Percentiles rank a stretch among this genome's conserved stretches.
Conservation (phyloP, 495 filamentous ascomycete genomes). For the Astrothelium macrocarpum region DNA sequence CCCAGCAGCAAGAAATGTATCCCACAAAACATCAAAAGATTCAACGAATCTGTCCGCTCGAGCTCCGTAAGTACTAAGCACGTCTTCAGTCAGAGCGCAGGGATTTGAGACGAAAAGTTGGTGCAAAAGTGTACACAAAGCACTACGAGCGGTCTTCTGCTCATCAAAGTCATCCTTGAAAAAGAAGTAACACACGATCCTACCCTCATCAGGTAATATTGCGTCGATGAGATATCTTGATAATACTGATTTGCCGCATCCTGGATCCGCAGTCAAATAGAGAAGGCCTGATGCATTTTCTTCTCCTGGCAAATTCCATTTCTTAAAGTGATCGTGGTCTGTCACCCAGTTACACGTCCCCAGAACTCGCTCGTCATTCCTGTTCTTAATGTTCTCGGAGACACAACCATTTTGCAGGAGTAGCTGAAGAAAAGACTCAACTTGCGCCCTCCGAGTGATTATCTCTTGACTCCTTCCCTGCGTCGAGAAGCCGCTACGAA, state of each 20-base stretch:
- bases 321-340: neutral
- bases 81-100: conserved; percentile 25
- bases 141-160: conserved; percentile 33
- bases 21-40: conserved; percentile 35
- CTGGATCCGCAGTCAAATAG: conserved; percentile 45
- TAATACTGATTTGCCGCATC: conserved; percentile 48
- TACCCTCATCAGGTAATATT: conserved; percentile 11
- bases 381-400: conserved; percentile 7
- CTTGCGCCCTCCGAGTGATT: neutral
- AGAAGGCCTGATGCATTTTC: conserved; percentile 20
- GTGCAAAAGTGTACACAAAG: conserved; percentile 40
- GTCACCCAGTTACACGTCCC: conserved; percentile 10
- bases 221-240: conserved; percentile 37
- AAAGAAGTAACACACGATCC: conserved; percentile 44
- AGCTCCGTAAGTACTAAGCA: conserved; percentile 9
- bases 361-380: neutral
- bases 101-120: conserved; percentile 36
- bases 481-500: neutral
- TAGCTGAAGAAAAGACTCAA: neutral
- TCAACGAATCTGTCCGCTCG: conserved; percentile 24
- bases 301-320: neutral
- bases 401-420: neutral
- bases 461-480: neutral
- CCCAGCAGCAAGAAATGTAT: conserved; percentile 30
- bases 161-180: conserved; percentile 46